These are phyloP conservation scores for Chiua virens DNA, from an alignment of 768 basidiomycete genomes.

Conservation along the genomic window DNA sequence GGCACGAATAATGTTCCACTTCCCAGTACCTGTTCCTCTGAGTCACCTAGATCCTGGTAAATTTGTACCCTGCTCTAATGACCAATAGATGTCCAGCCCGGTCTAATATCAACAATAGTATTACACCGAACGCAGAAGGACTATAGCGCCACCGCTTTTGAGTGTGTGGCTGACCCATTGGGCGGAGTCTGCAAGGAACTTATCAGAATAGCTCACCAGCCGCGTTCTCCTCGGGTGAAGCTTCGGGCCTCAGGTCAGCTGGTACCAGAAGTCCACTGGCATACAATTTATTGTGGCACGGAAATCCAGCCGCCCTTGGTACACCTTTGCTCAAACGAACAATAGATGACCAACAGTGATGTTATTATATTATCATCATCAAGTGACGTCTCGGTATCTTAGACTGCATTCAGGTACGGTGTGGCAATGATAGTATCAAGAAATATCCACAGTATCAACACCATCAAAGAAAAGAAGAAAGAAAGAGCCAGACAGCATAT, in stretches of 20 bases:
- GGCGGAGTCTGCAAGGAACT: constrained; percentile 60
- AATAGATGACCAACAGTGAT: neutral
- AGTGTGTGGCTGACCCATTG: constrained; percentile 48
- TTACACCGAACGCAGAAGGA: no score
- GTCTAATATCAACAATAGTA: neutral
- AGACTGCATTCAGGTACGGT: constrained; percentile 2
- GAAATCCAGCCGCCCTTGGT: no score
- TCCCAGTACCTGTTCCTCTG: no score
- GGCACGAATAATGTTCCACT: no score
- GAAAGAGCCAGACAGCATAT: constrained; percentile 15
- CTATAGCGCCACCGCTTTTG: neutral
- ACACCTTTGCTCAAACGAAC: neutral
- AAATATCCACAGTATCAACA: constrained; percentile 6
- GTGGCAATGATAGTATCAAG: constrained; percentile 9
- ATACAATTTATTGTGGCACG: no score
- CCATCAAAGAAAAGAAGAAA: neutral
- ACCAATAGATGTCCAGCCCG: neutral
- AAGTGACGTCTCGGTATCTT: constrained; percentile 3
- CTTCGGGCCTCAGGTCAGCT: no score
- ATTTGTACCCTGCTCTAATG: neutral
- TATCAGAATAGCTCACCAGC: constrained; percentile 42
- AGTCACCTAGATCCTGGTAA: no score
- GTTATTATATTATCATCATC: neutral
- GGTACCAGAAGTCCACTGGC: no score
- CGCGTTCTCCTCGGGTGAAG: no score